Evolutionary conservation across 2,329 filamentous ascomycete genomes (phyloP), one percentile per base, ranked within the genome.

Genomic region (Fusarium sp.): DNA sequence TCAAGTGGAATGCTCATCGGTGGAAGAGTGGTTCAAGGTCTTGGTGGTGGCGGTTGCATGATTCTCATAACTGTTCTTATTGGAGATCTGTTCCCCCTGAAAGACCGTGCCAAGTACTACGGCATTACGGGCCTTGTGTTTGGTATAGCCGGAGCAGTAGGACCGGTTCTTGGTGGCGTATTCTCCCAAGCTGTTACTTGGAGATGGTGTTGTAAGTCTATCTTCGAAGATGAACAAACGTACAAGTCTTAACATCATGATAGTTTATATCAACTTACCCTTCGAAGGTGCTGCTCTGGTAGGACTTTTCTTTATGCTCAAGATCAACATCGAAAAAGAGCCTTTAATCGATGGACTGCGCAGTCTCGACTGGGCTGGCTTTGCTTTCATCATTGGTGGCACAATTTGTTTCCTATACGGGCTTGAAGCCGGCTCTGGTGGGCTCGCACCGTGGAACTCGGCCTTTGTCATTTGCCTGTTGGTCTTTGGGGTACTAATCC

Each of bases 321-420:
- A 90, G 69, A 78, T 93, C 30, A 86, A 91, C 74, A 90, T 88
- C n/a, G 89, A 89, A 2, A 83, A 83, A 53, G 91, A 90, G 0
- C 84, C 88, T 0, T 74, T 91, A 4, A 74, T 81, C 43, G 76
- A 88, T 38, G 91, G 90, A 1, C 77, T 93, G 8, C 85, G 85
- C 23, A 89, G 89, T 15, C 83, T 88, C 32, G 86, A 88, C 77
- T 88, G 86, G 86, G 64, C 81, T 0, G 85, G 85, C 30, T 84
- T 81, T 56, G 19, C 82, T 2, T 76, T 85, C 26, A 87, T 96
- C 75, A 85, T 94, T 17, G 91, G 90, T 39, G 92, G 90, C n/a
- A 94, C 92, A 0, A 83, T 96, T 15, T 95, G 96, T 91, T 83
- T 97, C 63, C 87, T 97, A 2, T 88, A 97, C 42, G 94, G 93